These are phyloP conservation scores for Scedosporium boydii DNA, from an alignment of 2,329 filamentous ascomycete genomes.

Conservation along the genomic window DNA sequence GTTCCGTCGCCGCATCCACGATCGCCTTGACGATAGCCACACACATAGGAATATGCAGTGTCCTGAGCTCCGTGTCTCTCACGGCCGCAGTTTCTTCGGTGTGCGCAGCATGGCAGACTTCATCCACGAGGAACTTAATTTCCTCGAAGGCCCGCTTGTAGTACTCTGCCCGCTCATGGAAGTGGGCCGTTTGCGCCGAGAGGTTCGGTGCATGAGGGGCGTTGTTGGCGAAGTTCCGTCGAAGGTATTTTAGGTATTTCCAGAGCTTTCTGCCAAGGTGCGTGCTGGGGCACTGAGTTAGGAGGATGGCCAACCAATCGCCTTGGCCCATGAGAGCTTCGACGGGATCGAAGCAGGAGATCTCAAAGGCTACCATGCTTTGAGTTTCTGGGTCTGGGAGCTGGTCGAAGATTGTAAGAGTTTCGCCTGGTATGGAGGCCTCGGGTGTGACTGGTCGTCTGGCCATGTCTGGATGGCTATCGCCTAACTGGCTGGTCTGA, in stretches of 20 bases:
- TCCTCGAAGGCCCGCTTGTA: conserved; percentile 6
- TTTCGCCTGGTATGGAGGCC: background rate
- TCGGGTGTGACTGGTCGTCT: no score
- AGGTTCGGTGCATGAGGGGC: background rate
- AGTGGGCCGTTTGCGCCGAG: background rate
- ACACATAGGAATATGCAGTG: conserved; percentile 5
- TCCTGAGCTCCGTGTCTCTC: background rate
- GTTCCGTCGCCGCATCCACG: background rate
- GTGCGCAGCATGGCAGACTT: background rate
- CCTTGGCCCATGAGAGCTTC: conserved; percentile 1
- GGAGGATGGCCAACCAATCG: background rate
- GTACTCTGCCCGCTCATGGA: background rate
- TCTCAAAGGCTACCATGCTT: background rate
- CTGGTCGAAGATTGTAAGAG: background rate
- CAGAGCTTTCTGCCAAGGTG: conserved; percentile 2
- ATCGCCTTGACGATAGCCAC: conserved; percentile 4
- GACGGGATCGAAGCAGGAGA: background rate
- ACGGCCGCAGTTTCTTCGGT: background rate
- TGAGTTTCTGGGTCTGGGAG: background rate
- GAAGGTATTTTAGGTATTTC: conserved; percentile 8
- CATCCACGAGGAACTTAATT: background rate
- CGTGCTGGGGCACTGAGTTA: background rate
- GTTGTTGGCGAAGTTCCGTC: conserved; percentile 2
- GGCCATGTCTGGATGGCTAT: no score
- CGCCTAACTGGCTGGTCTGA: no score